A percentile compares a stretch with the other conserved stretches of the same genome.
These are phyloP conservation scores for Infundibulicybe gibba DNA, from an alignment of 768 basidiomycete species.

Conservation along the genomic window DNA sequence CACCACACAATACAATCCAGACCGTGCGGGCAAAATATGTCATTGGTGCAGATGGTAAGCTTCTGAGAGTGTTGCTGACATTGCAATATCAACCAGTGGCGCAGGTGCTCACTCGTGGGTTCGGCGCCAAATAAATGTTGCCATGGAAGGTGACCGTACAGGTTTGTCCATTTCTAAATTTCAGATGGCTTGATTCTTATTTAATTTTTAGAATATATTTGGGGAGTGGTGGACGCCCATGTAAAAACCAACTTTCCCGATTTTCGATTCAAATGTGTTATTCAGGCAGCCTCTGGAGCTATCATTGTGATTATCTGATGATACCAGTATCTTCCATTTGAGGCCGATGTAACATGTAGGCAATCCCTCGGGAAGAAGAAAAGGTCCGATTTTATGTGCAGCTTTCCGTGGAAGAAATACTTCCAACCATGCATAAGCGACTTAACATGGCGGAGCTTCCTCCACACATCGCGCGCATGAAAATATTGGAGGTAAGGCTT, in stretches of 20 bases:
- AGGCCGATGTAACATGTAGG: too few relatives aligned
- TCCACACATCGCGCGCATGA: too few relatives aligned
- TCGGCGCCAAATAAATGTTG: slow-evolving; percentile 8
- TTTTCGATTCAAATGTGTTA: slow-evolving; percentile 10
- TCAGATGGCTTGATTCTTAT: too few relatives aligned
- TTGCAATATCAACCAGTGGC: not conserved
- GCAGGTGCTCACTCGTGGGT: slow-evolving; percentile 18
- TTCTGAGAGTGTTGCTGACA: too few relatives aligned
- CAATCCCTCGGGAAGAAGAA: slow-evolving; percentile 12
- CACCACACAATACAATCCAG: too few relatives aligned
- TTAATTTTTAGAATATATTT: slow-evolving; percentile 15
- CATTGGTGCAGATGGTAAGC: slow-evolving; percentile 17
- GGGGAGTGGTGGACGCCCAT: slow-evolving; percentile 15
- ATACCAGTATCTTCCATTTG: too few relatives aligned
- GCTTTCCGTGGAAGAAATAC: slow-evolving; percentile 2
- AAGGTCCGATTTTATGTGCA: slow-evolving; percentile 10
- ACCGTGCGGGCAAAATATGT: slow-evolving; percentile 16
- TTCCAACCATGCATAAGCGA: too few relatives aligned
- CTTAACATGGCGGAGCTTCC: too few relatives aligned
- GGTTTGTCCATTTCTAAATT: too few relatives aligned
- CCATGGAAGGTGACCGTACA: slow-evolving; percentile 14
- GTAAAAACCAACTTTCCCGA: slow-evolving; percentile 13
- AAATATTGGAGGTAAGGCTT: too few relatives aligned
- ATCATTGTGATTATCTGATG: too few relatives aligned
- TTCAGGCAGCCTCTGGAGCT: slow-evolving; percentile 12